A percentile compares a stretch with the other conserved stretches of the same genome.
These are phyloP conservation scores for Hemileccinum rubropunctum DNA, from an alignment of 768 basidiomycete genomes.

Conservation along the genomic window DNA sequence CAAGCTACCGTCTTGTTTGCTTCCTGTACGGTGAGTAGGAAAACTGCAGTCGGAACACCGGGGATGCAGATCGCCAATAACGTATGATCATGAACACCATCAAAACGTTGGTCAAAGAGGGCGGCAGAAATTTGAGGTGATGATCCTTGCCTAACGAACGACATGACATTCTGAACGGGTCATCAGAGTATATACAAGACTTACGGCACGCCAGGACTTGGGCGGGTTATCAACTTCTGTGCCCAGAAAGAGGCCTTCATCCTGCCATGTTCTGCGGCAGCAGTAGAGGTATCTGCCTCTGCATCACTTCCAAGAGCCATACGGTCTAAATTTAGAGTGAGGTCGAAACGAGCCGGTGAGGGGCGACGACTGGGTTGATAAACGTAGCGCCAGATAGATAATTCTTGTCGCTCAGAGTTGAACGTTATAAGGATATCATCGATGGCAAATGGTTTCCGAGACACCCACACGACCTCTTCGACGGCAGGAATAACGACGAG, in stretches of 20 bases:
- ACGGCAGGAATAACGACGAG: constrained; percentile 56
- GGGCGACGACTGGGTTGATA: constrained; percentile 45
- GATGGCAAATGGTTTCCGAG: constrained; percentile 40
- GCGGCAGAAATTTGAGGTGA: constrained; percentile 44
- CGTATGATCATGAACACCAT: constrained; percentile 50
- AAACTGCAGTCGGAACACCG: constrained; percentile 43
- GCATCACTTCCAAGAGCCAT: constrained; percentile 58
- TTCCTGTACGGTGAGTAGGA: constrained; percentile 43
- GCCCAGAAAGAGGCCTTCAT: constrained; percentile 78
- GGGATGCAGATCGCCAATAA: constrained; percentile 58
- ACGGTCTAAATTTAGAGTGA: constrained; percentile 61
- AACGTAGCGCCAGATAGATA: constrained; percentile 73
- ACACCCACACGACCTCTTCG: constrained; percentile 65
- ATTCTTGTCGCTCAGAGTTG: constrained; percentile 46
- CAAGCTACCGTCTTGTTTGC: constrained; percentile 42
- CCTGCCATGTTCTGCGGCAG: constrained; percentile 54
- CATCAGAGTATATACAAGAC: constrained; percentile 19
- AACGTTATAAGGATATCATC: constrained; percentile 58
- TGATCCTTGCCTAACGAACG: constrained; percentile 14
- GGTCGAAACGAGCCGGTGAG: constrained; percentile 51
- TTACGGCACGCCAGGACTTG: constrained; percentile 52
- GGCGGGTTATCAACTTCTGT: constrained; percentile 52
- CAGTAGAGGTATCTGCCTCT: constrained; percentile 40
- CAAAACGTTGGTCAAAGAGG: constrained; percentile 64
- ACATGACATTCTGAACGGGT: constrained; percentile 1